A percentile compares a stretch with the other conserved stretches of the same genome.
phyloP scores from a whole-genome alignment of 441 rosid species.

The Lagerstroemia fauriei region DNA sequence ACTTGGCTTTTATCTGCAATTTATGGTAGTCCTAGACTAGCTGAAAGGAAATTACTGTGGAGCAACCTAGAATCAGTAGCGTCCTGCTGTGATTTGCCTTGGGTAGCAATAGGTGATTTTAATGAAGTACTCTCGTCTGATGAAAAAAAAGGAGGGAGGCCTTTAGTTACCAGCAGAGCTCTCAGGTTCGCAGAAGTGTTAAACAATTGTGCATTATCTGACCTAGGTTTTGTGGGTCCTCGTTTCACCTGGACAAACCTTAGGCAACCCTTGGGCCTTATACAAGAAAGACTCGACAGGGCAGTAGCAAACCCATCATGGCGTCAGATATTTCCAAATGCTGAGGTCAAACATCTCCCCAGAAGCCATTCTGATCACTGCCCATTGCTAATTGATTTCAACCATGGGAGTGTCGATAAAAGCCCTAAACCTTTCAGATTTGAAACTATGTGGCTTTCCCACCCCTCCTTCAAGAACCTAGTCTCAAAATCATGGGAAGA shows the following conservation, averaged over 20 bases:
- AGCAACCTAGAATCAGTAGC: neutral
- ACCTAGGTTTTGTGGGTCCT: neutral
- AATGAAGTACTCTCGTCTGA: neutral
- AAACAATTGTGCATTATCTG: neutral
- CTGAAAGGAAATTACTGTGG: neutral
- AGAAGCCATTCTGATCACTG: neutral
- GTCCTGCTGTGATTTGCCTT: neutral
- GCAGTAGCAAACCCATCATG: neutral
- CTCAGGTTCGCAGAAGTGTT: neutral
- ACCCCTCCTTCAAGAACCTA: neutral
- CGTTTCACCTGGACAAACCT: neutral
- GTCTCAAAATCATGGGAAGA: neutral
- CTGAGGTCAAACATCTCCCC: neutral
- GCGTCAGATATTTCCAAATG: neutral
- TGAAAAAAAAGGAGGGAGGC: neutral
- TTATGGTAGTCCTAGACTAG: neutral
- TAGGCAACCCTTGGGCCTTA: neutral
- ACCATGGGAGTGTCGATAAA: neutral
- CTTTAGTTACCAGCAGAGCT: neutral
- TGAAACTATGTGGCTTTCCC: neutral
- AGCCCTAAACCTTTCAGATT: neutral
- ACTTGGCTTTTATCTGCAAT: neutral
- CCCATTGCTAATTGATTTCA: neutral
- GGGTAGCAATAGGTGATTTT: neutral
- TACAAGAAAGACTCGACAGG: neutral